Percentiles rank a stretch among this genome's conserved stretches.
These are phyloP conservation scores for Agrocybe pediades DNA, from an alignment of 768 basidiomycete species.

Conservation along the genomic window DNA sequence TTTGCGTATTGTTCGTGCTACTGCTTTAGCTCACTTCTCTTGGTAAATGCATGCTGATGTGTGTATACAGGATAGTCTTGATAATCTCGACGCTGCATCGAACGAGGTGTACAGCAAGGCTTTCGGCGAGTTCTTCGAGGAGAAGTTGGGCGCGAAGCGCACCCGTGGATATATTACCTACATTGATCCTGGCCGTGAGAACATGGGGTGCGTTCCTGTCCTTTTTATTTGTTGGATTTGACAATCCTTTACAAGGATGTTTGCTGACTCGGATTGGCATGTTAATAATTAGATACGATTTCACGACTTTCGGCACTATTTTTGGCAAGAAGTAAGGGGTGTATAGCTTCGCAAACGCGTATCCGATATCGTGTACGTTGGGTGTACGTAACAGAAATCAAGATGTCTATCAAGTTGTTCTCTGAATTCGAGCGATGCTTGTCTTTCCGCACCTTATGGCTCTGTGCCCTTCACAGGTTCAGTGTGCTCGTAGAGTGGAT, in stretches of 20 bases:
- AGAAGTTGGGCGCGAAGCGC: conserved; percentile 49
- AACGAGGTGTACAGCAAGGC: conserved; percentile 58
- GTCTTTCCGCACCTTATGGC: too few species aligned
- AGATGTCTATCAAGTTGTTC: too few species aligned
- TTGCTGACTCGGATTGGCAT: too few species aligned
- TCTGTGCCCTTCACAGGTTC: too few species aligned
- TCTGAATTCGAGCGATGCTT: too few species aligned
- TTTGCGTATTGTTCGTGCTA: conserved; percentile 52
- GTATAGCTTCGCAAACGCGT: not conserved
- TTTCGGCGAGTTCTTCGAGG: conserved; percentile 55
- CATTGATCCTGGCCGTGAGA: conserved; percentile 52
- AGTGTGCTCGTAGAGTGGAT: too few species aligned
- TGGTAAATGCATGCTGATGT: not conserved
- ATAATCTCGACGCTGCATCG: conserved; percentile 47
- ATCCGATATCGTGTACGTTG: not conserved
- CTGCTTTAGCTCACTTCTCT: not conserved
- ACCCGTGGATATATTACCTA: conserved; percentile 65
- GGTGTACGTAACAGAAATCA: too few species aligned
- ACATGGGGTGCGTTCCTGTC: conserved; percentile 43
- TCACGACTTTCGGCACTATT: conserved; percentile 50
- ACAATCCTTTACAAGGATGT: not conserved
- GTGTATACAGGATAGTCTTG: conserved; percentile 51
- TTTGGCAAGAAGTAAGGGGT: conserved; percentile 24
- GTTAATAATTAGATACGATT: conserved; percentile 46
- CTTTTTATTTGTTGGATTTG: not conserved